Conservation (phyloP, 306 rosid species). For the Fagus crenata region DNA sequence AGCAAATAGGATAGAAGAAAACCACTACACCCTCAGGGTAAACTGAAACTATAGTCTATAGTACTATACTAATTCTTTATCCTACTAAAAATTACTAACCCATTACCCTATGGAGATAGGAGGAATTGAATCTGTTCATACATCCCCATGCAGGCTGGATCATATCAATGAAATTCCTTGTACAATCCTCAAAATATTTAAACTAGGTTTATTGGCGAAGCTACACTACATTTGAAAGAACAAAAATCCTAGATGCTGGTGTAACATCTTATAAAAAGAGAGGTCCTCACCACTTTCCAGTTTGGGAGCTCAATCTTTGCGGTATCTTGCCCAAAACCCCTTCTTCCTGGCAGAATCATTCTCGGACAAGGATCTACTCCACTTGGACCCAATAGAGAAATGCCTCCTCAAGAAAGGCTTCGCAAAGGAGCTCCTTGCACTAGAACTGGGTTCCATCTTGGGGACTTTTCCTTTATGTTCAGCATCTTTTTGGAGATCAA, state of each 20-base stretch:
- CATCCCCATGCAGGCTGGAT: neutral
- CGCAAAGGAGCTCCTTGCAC: constrained; percentile 53
- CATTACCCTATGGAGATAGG: too few relatives aligned
- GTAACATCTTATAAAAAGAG: constrained; percentile 32
- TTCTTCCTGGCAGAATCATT: constrained; percentile 64
- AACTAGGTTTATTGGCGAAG: constrained; percentile 31
- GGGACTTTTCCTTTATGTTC: constrained; percentile 51
- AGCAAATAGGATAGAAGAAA: too few relatives aligned
- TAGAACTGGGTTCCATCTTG: constrained; percentile 67
- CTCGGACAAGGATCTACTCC: constrained; percentile 59
- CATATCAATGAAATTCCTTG: constrained; percentile 15
- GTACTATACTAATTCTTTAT: too few relatives aligned
- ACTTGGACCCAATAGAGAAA: constrained; percentile 72
- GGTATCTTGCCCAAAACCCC: constrained; percentile 63
- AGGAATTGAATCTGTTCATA: neutral
- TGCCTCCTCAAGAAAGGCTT: constrained; percentile 71
- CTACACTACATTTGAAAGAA: constrained; percentile 35
- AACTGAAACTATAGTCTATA: too few relatives aligned
- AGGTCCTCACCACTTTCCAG: constrained; percentile 22
- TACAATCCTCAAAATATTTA: constrained; percentile 21
- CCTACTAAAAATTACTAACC: too few relatives aligned
- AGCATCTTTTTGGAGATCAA: constrained; percentile 40
- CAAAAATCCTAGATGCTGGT: constrained; percentile 35
- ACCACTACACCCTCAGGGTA: too few relatives aligned
- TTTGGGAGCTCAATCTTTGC: constrained; percentile 40